Percentiles rank a stretch among this genome's conserved stretches.
phyloP scores from a whole-genome alignment of 106 monocot species.

The Apostasia ramifera region DNA sequence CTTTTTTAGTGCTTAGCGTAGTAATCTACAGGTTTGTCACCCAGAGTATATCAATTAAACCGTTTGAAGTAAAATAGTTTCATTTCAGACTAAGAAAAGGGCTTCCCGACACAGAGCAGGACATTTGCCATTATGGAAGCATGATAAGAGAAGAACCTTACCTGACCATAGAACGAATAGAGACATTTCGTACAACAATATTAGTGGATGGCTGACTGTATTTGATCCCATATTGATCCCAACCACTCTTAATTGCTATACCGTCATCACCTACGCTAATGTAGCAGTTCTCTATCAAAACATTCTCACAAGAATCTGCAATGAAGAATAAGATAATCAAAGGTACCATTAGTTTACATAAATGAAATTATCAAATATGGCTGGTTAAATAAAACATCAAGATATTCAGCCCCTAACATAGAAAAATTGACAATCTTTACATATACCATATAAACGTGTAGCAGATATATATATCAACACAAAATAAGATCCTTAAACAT shows the following conservation, averaged over 20 bases:
- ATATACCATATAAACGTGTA: no score
- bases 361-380: no score
- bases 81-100: background rate
- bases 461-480: no score
- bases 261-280: constrained; percentile 76
- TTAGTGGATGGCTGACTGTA: constrained; percentile 62
- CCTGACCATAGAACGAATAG: constrained; percentile 57
- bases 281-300: constrained; percentile 69
- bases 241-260: constrained; percentile 81
- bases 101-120: background rate
- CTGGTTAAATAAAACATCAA: no score
- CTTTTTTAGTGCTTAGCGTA: no score
- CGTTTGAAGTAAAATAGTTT: no score
- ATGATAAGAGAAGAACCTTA: constrained; percentile 14
- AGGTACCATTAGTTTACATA: no score
- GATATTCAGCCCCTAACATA: no score
- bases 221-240: constrained; percentile 71
- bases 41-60: no score
- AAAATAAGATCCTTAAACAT: no score
- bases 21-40: no score
- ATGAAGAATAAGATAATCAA: constrained; percentile 4
- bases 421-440: no score
- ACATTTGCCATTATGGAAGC: background rate
- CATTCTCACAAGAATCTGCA: constrained; percentile 68
- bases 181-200: constrained; percentile 51